phyloP scores from a whole-genome alignment of 805 yeast species.

The Zygosaccharomyces bailii region DNA sequence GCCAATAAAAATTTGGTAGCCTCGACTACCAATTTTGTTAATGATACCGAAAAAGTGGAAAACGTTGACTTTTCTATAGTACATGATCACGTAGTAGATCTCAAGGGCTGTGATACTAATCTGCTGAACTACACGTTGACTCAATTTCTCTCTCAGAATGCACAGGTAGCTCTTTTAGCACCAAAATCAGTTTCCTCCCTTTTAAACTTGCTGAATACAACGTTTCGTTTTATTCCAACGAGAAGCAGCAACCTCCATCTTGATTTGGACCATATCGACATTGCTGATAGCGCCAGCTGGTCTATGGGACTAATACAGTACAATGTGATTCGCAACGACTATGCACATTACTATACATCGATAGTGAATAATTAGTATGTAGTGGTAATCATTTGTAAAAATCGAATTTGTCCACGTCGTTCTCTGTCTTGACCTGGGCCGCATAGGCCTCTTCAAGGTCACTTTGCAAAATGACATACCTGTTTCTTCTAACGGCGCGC shows the following conservation, averaged over 20 bases:
- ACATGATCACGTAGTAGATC: constrained; percentile 39
- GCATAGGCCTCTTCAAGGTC: constrained; percentile 98
- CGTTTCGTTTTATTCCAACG: constrained; percentile 9
- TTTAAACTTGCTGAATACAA: constrained; percentile 5
- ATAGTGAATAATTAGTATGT: constrained; percentile 5
- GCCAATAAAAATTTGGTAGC: constrained; percentile 24
- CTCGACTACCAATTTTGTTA: constrained; percentile 22
- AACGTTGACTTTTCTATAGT: constrained; percentile 14
- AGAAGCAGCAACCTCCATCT: constrained; percentile 49
- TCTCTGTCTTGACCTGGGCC: constrained; percentile 91
- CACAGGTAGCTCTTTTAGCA: constrained; percentile 15
- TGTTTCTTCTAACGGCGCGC: constrained; percentile 95
- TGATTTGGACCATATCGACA: constrained; percentile 74
- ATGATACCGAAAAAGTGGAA: constrained; percentile 26
- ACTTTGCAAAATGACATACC: constrained; percentile 92
- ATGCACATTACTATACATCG: constrained; percentile 10
- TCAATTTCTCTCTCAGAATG: constrained; percentile 13
- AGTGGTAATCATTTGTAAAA: constrained; percentile 66
- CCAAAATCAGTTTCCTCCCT: constrained; percentile 21
- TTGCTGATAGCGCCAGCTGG: constrained; percentile 43
- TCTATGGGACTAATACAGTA: constrained; percentile 65
- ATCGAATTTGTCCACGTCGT: constrained; percentile 95
- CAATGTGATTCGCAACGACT: constrained; percentile 27
- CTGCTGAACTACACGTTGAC: constrained; percentile 26
- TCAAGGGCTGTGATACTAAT: constrained; percentile 43